Base-by-base conservation (phyloP, 768 basidiomycete species). In the Agrocybe pediades region DNA sequence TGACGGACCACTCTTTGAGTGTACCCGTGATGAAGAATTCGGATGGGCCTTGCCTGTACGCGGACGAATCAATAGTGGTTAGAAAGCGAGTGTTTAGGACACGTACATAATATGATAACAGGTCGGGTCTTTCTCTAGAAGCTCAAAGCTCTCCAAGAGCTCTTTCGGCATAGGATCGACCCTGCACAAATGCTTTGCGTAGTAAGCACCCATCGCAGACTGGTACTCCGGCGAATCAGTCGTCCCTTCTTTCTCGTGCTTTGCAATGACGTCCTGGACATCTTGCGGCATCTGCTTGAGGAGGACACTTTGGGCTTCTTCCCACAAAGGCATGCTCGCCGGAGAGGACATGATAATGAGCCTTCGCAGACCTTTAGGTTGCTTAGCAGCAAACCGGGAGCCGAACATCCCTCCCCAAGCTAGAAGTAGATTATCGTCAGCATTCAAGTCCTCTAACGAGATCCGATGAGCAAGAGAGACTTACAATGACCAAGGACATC, bases 351-450 rank as follows among this genome's bases (percentile, higher is more conserved):
- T 62, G n/a, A 83, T 60, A 39, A 85, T 57, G 41, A 84, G 71
- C 43, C 70, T 66, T 56, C 72, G 69, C 40, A 85, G 53, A 0
- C 83, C 82, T 45, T 50, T 58, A 23, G 82, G 82, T 19, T 72
- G 74, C 26, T 64, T 68, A 6, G 53, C 67, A 6, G 70, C 74
- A 36, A 70, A 69, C 0, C 60, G 58, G 2, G 75, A 65, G 11
- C 65, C 78, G 16, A 85, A 71, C 79, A 83, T 83, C 17, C 78
- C 81, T 47, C 81, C 71, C 70, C 70, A 72, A 20, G 59, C 50
- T 56, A 25, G n/a, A n/a, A 27, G 2, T 17, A 30, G 17, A 41
- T n/a, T n/a, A 21, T 15, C 8, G 9, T 26, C 9, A 27, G 16
- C 5, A n/a, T 30, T n/a, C 17, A 27, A 6, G n/a, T n/a, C n/a